A percentile compares a stretch with the other conserved stretches of the same genome.
Evolutionary conservation across 2,329 filamentous ascomycete genomes (phyloP).

Genomic region (Fonsecaea erecta): DNA sequence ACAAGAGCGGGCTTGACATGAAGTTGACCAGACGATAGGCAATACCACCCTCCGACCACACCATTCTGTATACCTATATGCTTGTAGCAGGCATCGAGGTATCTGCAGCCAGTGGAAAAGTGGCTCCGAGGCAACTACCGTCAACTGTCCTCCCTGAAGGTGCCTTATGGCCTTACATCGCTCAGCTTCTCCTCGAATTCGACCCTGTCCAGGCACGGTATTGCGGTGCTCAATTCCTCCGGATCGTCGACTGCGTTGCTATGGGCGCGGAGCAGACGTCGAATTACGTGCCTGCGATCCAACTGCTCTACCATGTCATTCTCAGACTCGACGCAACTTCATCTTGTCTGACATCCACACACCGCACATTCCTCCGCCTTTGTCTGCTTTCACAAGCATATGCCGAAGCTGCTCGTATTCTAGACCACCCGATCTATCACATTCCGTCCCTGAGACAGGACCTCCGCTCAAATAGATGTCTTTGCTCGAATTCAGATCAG

Average conservation of each 20-base stretch:
- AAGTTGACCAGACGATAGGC: constrained; percentile 39
- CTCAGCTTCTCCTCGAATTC: constrained; percentile 60
- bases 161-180: constrained; percentile 56
- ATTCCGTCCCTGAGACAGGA: constrained; percentile 44
- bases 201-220: constrained; percentile 52
- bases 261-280: constrained; percentile 42
- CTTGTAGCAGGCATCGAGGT: constrained; percentile 56
- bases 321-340: constrained; percentile 50
- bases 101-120: constrained; percentile 42
- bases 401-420: constrained; percentile 46
- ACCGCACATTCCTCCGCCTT: constrained; percentile 48
- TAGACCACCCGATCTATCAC: constrained; percentile 50
- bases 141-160: constrained; percentile 52
- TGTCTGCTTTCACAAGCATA: constrained; percentile 51
- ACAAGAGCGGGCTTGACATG: background rate
- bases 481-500: constrained; percentile 41
- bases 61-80: constrained; percentile 63
- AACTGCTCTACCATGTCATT: constrained; percentile 50
- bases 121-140: constrained; percentile 41
- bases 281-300: constrained; percentile 46
- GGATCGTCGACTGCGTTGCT: constrained; percentile 44
- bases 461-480: constrained; percentile 33
- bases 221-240: constrained; percentile 47
- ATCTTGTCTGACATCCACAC: constrained; percentile 51
- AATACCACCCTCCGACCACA: constrained; percentile 62